Evolutionary conservation across 306 rosid species (phyloP), one percentile per base, ranked within the genome.

Genomic region (Geum urbanum): DNA sequence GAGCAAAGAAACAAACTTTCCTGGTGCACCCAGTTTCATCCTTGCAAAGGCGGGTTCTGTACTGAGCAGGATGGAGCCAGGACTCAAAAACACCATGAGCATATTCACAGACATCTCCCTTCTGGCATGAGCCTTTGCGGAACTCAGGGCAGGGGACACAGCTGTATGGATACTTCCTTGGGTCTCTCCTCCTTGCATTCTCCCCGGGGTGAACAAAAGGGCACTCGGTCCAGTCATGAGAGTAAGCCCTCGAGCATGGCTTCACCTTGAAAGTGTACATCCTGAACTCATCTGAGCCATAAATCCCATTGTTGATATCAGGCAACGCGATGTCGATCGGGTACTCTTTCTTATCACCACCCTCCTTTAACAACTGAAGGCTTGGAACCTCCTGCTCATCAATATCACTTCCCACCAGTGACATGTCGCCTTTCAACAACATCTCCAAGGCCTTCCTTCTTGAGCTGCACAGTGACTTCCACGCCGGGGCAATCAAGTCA

Each of bases 41-140:
- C 83, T 95, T 95, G 84, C 99, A 95, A 63, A 95, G 95, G 78
- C 99, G 82, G 19, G 99, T 95, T 67, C 99, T 74, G 78, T 95
- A 95, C 51, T 95, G 99, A 5, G 99, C 97, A 67, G 99, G 99
- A 68, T 95, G 99, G 22, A 95, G 96, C 99, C 99, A 95, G 6
- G 99, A 95, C 86, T 95, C 99, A 0, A 95, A 95, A 54, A 95
- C 99, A 56, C 99, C 99, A 55, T 95, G 99, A 6, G 99, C 97
- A 57, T 95, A 95, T 73, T 95, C 99, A 24, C 99, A 95, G 39
- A 90, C 75, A 78, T 95, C 99, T 1, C 82, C 96, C 80, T 95
- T 95, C 62, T 78, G 89, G 81, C 99, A 95, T 3, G 95, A 19
- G 44, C 97, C 97, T 74, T 95, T 95, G 20, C 99, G 96, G 69